Evolutionary conservation across 1,139 yeast species (phyloP), one percentile per base, ranked within the genome.

Genomic region (Arxiozyma telluris): DNA sequence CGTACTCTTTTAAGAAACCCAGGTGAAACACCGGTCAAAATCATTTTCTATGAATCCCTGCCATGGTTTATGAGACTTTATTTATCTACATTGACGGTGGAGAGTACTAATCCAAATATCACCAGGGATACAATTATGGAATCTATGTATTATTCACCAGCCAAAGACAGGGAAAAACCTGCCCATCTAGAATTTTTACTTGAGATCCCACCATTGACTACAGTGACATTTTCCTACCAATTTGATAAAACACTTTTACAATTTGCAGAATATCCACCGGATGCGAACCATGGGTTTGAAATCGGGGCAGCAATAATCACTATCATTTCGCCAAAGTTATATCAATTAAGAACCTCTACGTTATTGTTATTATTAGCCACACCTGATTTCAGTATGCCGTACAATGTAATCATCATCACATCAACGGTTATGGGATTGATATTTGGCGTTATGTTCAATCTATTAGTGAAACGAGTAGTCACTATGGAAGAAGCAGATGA

Each of bases 321-420:
- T 0, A 79, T 87, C 0, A 58, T 78, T 5, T 60, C 64, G 7
- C 72, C 73, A 2, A 58, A 69, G 1, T 55, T 61, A n/a, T 88
- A 87, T 61, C 79, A 82, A 51, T 68, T 84, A 57, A 78, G 98
- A 64, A 89, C 98, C 0, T 83, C 97, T 1, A 87, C 97, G 47
- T 77, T 91, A 53, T 74, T 94, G 55, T 75, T 94, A 50, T 82
- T 95, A 0, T 76, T 94, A 52, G 97, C 98, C 1, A 94, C 98
- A 0, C 99, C 99, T 0, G 99, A 94, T 73, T 94, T 94, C 70
- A 87, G 96, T 57, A 94, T 94, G 99, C 98, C 98, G 1, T 94
- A 94, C 68, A 94, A 94, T 65, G 99, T 94, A 50, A 93, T 94
- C 57, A 94, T 94, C 50, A 76, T 94, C 59, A 88, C 98, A 0